Base-by-base conservation (phyloP, 140 eudicot species). In the Oenanthe javanica region DNA sequence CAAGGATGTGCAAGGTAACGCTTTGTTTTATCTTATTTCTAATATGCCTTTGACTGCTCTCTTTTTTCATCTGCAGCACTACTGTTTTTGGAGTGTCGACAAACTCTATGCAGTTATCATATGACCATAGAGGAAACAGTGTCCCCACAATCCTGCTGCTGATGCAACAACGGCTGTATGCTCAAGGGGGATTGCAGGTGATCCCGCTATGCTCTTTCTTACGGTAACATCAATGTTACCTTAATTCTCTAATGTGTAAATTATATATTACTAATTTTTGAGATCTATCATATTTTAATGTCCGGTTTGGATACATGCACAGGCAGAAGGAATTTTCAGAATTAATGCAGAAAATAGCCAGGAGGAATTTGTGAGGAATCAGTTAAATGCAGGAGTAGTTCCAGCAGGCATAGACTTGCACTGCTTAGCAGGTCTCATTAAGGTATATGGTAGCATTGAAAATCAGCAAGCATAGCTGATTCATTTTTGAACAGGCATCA, bases 321-420 rank as follows among this genome's bases (percentile, higher is more conserved):
- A 93, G 98, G 98, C 94, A 46, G 98, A 93, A 89, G 98, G 97
- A 47, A 93, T 93, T 57, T 93, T 93, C 84, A 87, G 98, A 87
- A 85, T 93, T 69, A 93, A 89, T 76, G 91, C 91, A 31, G 98
- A 87, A 83, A 93, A 91, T 83, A 88, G 89, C 82, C 97, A 93
- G 78, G 97, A 93, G 82, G 97, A 91, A 82, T 89, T 82, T 85
- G 88, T 93, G 11, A 86, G 98, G 85, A 90, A 84, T 80, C 94
- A 89, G 69, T 81, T 91, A 49, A 93, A 93, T 86, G 81, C 86
- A 76, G 98, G 97, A 54, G 83, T 88, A 40, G 89, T 93, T 81
- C 98, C 98, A 10, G 89, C 89, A 8, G 94, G 91, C 81, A 89
- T 89, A 45, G 98, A 93, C 78, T 92, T 93, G 77, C 98, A 93